Percentiles rank a stretch among this genome's conserved stretches.
These are phyloP conservation scores for Pseudomonodictys pantanalensis DNA, from an alignment of 495 filamentous ascomycete genomes.

Conservation along the genomic window DNA sequence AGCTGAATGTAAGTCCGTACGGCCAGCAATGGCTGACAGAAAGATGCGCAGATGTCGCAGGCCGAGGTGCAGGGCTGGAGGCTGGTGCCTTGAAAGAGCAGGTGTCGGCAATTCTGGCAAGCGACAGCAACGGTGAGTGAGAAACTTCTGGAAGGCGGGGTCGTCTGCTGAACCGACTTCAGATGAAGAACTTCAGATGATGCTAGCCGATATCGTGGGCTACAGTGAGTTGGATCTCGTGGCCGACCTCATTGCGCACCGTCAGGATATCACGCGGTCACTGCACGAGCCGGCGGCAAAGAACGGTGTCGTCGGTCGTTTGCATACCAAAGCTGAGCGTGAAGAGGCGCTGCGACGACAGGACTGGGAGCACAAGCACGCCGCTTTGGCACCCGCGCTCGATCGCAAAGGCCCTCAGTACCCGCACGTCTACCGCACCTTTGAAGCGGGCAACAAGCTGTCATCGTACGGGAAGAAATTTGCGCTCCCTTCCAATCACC, in stretches of 20 bases:
- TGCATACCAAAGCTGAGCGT: constrained; percentile 73
- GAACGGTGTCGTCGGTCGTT: constrained; percentile 54
- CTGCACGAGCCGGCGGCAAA: constrained; percentile 40
- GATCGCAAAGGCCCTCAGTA: constrained; percentile 66
- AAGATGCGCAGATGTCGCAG: constrained; percentile 60
- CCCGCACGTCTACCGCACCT: constrained; percentile 85
- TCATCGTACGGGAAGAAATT: constrained; percentile 74
- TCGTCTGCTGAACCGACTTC: constrained; percentile 36
- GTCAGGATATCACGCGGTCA: constrained; percentile 57
- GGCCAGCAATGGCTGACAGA: constrained; percentile 59
- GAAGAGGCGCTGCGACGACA: constrained; percentile 68
- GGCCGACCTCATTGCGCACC: constrained; percentile 73
- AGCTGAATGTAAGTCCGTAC: constrained; percentile 36
- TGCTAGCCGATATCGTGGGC: constrained; percentile 84
- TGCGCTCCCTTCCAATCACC: constrained; percentile 41
- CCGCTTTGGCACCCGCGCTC: constrained; percentile 60
- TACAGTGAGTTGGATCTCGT: constrained; percentile 90
- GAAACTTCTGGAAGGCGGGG: background rate
- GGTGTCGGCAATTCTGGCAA: constrained; percentile 63
- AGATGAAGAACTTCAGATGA: constrained; percentile 84
- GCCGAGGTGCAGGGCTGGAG: constrained; percentile 60
- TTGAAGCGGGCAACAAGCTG: constrained; percentile 79
- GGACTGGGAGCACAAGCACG: constrained; percentile 80
- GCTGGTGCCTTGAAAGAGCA: constrained; percentile 64
- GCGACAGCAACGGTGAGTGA: constrained; percentile 47